Base-by-base conservation (phyloP, 1,284 basidiomycete species). In the Tilletia walkeri region DNA sequence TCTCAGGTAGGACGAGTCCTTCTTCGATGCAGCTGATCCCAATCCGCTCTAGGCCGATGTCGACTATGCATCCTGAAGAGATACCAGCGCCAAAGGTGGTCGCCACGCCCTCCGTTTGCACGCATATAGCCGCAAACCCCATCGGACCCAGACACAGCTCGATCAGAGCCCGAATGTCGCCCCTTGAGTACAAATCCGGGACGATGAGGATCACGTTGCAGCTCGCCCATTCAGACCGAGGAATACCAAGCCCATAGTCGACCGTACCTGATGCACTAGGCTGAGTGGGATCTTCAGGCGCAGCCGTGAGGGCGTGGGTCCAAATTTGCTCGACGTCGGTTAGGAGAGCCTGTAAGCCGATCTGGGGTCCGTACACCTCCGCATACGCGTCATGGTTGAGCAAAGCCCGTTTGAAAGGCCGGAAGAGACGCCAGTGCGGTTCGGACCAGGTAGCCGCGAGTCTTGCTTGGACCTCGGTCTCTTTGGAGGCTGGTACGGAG, bases 31-130 rank as follows among this genome's bases (percentile, higher is more conserved):
- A 98, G 0, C 94, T 90, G 67, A 99, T 89, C 74, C 89, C 92
- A 2, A 92, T 94, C 73, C 88, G 89, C 34, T 88, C 88, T 5
- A 95, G 91, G 10, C 96, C 96, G 69, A 99, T 90, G 82, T 99
- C 94, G 47, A 99, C 92, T 2, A 99, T 92, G 81, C 95, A 98
- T 12, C 94, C 95, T 74, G 90, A 91, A 0, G 92, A 93, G 70
- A 98, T 90, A 12, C 96, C 96, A 2, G 95, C 94, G 20, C 95
- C 94, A 82, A 96, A 98, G 1, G 94, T 93, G 4, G 96, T 93
- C 66, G 93, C 93, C 39, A 96, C 87, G 87, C 98, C 97, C 65
- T 82, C 81, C n/a, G 78, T 76, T 71, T 83, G 82, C 3, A 83
- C 69, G 72, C 76, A 76, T 34, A 78, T 69, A 61, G 76, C 77